Percentiles rank a stretch among this genome's conserved stretches.
Evolutionary conservation across 225 moss, liverwort and hornwort genomes (phyloP).

Genomic region (Climacium dendroides): DNA sequence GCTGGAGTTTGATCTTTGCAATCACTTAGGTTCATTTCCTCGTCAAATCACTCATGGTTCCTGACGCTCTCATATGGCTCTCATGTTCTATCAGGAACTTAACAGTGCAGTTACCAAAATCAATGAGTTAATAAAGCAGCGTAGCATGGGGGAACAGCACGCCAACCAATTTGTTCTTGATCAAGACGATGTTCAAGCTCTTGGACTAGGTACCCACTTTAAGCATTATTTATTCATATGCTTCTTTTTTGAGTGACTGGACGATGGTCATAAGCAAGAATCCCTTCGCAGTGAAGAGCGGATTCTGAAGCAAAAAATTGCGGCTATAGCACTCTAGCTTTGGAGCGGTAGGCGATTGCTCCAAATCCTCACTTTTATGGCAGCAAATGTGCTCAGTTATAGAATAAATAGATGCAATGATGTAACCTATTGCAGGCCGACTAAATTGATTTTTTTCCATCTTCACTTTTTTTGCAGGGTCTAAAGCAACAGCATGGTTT

Average conservation of each 20-base stretch:
- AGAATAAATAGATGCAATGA: background rate
- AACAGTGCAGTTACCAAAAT: constrained; percentile 53
- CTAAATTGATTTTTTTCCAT: background rate
- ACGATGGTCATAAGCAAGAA: background rate
- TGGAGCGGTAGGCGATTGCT: background rate
- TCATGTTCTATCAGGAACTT: constrained; percentile 44
- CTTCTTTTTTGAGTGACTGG: background rate
- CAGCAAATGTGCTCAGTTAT: background rate
- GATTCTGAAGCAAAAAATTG: background rate
- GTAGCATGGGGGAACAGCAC: constrained; percentile 3
- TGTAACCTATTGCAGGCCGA: background rate
- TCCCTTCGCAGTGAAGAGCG: background rate
- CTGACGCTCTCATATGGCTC: background rate
- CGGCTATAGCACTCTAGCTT: background rate
- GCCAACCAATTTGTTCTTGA: constrained; percentile 29
- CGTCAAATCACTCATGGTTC: background rate
- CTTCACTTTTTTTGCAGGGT: constrained; percentile 34
- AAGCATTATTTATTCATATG: background rate
- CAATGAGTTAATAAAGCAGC: constrained; percentile 51
- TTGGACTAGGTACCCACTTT: constrained; percentile 41
- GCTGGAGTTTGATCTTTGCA: background rate
- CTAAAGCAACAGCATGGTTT: constrained; percentile 49
- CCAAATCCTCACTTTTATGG: background rate
- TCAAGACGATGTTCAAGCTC: constrained; percentile 60
- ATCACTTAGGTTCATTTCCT: background rate